A percentile compares a stretch with the other conserved stretches of the same genome.
phyloP scores from a whole-genome alignment of 2,329 filamentous ascomycete genomes.

The Diplodia seriata region DNA sequence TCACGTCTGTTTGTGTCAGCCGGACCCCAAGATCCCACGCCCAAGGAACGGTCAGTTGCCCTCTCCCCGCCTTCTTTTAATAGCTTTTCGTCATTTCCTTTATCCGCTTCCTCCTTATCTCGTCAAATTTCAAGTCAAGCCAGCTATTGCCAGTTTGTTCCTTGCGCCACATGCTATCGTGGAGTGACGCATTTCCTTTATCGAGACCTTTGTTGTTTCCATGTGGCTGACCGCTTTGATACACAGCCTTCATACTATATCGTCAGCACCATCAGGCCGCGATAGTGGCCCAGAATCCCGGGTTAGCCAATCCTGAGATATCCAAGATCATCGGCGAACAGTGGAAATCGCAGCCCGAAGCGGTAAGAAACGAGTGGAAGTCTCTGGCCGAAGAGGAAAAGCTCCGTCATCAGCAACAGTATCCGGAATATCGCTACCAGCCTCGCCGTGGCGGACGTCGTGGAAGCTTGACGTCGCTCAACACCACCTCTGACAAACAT shows the following conservation, averaged over 20 bases:
- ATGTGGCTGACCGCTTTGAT: constrained; percentile 33
- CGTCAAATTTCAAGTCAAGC: not conserved
- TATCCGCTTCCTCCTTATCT: constrained; percentile 23
- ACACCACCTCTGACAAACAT: constrained; percentile 52
- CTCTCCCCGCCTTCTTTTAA: not conserved
- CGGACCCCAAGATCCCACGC: constrained; percentile 73
- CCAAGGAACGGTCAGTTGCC: constrained; percentile 70
- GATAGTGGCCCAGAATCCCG: constrained; percentile 83
- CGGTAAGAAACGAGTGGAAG: constrained; percentile 86
- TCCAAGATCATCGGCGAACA: constrained; percentile 95
- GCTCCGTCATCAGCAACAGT: constrained; percentile 82
- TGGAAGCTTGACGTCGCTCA: constrained; percentile 32
- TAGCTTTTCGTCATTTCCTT: constrained; percentile 33
- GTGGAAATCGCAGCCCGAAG: constrained; percentile 80
- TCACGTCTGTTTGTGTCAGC: constrained; percentile 72
- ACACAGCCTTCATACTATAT: constrained; percentile 93
- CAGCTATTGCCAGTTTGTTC: not conserved
- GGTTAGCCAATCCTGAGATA: constrained; percentile 91
- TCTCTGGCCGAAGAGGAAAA: constrained; percentile 92
- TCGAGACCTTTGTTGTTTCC: constrained; percentile 32
- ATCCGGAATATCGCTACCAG: constrained; percentile 94
- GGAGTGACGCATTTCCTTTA: constrained; percentile 10
- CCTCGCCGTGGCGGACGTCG: constrained; percentile 67
- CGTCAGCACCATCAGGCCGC: constrained; percentile 88
- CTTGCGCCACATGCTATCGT: not conserved